phyloP scores from a whole-genome alignment of 208 protist species.

The Trypanosoma cruzi region DNA sequence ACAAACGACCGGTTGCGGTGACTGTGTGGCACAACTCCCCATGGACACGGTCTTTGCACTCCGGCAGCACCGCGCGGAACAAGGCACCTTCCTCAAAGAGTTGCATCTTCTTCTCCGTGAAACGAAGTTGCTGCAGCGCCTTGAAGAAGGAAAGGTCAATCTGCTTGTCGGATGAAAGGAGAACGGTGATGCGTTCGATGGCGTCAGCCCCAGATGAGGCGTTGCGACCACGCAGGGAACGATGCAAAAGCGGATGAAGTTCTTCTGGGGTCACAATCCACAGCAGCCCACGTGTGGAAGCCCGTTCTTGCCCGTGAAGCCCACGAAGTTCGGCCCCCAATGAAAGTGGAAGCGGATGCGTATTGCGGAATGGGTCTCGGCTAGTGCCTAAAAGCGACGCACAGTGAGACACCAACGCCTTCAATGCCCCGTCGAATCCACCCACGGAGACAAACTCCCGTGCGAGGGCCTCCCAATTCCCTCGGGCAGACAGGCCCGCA shows the following conservation, averaged over 20 bases:
- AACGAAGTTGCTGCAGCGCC: slow-evolving; percentile 89
- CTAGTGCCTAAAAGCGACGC: slow-evolving; percentile 63
- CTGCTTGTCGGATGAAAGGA: slow-evolving; percentile 75
- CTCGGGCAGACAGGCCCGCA: slow-evolving; percentile 47
- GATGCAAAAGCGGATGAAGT: slow-evolving; percentile 67
- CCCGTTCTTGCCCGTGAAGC: slow-evolving; percentile 84
- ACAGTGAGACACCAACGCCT: slow-evolving; percentile 75
- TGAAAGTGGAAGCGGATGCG: slow-evolving; percentile 59
- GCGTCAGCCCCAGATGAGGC: slow-evolving; percentile 84
- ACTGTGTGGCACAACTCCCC: slow-evolving; percentile 90
- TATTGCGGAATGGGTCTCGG: slow-evolving; percentile 76
- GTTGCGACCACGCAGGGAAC: slow-evolving; percentile 58
- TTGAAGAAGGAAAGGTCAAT: slow-evolving; percentile 91
- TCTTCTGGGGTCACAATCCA: slow-evolving; percentile 84
- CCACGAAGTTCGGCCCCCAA: slow-evolving; percentile 34
- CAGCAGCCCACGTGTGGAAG: slow-evolving; percentile 80
- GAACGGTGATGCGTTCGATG: slow-evolving; percentile 88
- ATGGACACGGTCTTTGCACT: slow-evolving; percentile 86
- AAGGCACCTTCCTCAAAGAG: slow-evolving; percentile 89
- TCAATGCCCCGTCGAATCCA: slow-evolving; percentile 63
- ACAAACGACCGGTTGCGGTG: slow-evolving; percentile 87
- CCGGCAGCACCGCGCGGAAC: slow-evolving; percentile 85
- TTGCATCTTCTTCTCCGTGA: slow-evolving; percentile 92
- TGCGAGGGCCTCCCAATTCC: slow-evolving; percentile 73
- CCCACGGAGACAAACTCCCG: slow-evolving; percentile 63